These are phyloP conservation scores for Spathaspora girioi DNA, from an alignment of 805 yeast genomes.

Conservation along the genomic window DNA sequence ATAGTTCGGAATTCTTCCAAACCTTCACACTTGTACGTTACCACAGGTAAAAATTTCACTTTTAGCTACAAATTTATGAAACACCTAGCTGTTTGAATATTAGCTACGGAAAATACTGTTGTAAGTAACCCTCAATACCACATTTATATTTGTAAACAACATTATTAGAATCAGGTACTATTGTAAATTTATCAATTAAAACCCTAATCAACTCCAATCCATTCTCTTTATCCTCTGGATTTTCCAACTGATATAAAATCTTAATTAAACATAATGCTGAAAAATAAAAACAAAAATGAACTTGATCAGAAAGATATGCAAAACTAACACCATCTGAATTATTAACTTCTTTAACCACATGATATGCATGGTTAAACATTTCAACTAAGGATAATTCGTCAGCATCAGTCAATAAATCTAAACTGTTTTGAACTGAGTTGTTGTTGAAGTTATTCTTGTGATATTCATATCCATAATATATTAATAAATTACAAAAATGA, in stretches of 20 bases:
- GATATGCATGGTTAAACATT: constrained; percentile 39
- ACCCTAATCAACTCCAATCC: background rate
- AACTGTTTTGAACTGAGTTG: background rate
- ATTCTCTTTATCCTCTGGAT: background rate
- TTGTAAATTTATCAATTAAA: background rate
- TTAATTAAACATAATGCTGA: constrained; percentile 36
- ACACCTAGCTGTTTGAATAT: background rate
- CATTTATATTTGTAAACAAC: background rate
- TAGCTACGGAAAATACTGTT: background rate
- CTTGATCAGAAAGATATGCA: constrained; percentile 68
- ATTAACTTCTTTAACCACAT: constrained; percentile 39
- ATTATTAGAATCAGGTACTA: background rate
- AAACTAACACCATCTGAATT: constrained; percentile 52
- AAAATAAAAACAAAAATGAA: constrained; percentile 51
- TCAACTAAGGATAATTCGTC: constrained; percentile 9
- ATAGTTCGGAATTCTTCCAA: too few species aligned
- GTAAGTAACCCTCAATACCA: background rate
- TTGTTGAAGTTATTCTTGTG: constrained; percentile 9
- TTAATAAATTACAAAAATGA: constrained; percentile 55
- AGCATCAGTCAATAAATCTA: background rate
- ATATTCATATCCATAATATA: constrained; percentile 39
- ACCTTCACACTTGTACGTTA: too few species aligned
- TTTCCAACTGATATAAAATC: constrained; percentile 4
- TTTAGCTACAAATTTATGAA: too few species aligned
- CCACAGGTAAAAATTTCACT: too few species aligned